Evolutionary conservation across 2,329 filamentous ascomycete genomes (phyloP).

Genomic region (Pseudopithomyces maydicus): DNA sequence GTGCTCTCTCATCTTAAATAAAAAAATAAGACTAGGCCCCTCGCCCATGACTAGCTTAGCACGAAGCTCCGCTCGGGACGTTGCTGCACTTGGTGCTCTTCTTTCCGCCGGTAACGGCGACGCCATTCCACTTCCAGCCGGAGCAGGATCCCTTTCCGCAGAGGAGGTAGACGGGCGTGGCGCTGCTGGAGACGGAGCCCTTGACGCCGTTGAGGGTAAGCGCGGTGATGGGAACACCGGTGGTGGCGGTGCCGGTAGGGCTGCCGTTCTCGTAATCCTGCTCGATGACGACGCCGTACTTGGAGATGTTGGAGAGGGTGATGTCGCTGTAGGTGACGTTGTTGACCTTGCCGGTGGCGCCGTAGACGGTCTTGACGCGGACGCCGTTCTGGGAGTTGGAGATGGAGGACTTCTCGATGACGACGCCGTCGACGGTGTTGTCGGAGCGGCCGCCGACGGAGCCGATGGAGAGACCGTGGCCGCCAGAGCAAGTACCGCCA

Average conservation of each 20-base stretch:
- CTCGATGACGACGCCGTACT: conserved; percentile 59
- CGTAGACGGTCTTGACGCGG: conserved; percentile 63
- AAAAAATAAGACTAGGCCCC: neutral
- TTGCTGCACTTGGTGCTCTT: conserved; percentile 38
- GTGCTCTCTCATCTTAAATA: neutral
- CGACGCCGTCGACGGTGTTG: conserved; percentile 61
- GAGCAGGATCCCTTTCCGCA: conserved; percentile 60
- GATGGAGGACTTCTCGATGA: conserved; percentile 56
- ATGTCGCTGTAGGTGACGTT: conserved; percentile 56
- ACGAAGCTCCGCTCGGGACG: conserved; percentile 44
- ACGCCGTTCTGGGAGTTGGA: conserved; percentile 61
- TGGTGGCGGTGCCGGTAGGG: conserved; percentile 52
- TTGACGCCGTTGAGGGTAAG: conserved; percentile 50
- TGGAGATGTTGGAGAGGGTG: conserved; percentile 49
- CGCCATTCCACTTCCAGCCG: conserved; percentile 60
- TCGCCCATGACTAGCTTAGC: conserved; percentile 21
- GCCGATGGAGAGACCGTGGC: conserved; percentile 65
- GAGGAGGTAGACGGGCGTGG: conserved; percentile 57
- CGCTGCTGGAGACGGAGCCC: conserved; percentile 42
- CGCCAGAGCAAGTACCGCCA: conserved; percentile 54
- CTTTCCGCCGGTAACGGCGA: conserved; percentile 47
- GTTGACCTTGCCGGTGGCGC: conserved; percentile 57
- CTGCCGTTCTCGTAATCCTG: conserved; percentile 58
- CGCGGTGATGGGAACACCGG: conserved; percentile 53
- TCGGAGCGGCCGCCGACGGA: conserved; percentile 62